A percentile compares a stretch with the other conserved stretches of the same genome.
Conservation (phyloP, 2,329 filamentous ascomycete genomes). For the Calonectria naviculata region DNA sequence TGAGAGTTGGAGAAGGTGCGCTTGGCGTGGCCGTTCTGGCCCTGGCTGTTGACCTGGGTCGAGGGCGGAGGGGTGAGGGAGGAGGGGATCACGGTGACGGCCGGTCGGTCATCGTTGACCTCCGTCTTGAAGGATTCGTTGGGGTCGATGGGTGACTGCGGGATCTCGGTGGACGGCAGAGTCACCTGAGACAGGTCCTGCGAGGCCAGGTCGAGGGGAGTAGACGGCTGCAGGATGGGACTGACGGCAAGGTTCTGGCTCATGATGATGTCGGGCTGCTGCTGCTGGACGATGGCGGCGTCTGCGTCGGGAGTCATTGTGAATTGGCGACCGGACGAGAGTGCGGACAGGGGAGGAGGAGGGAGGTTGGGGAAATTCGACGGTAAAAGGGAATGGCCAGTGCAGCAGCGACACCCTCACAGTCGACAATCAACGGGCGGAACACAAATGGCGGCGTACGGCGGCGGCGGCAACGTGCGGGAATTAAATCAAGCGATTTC, state of each 20-base stretch:
- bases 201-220: constrained; percentile 44
- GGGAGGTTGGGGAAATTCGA: background rate
- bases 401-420: constrained; percentile 18
- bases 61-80: constrained; percentile 69
- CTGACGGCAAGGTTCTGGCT: constrained; percentile 47
- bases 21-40: constrained; percentile 36
- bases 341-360: background rate
- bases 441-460: background rate
- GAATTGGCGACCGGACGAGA: constrained; percentile 22
- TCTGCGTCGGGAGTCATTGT: constrained; percentile 50
- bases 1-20: constrained; percentile 54
- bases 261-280: constrained; percentile 44
- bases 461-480: background rate
- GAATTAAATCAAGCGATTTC: constrained; percentile 3
- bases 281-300: constrained; percentile 42
- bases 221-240: constrained; percentile 45
- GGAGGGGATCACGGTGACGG: constrained; percentile 63
- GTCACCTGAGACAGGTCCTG: constrained; percentile 61
- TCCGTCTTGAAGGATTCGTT: constrained; percentile 62
- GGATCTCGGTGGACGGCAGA: constrained; percentile 67
- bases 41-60: constrained; percentile 57
- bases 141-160: constrained; percentile 63
- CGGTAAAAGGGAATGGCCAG: constrained; percentile 21
- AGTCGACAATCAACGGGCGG: background rate
- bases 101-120: constrained; percentile 57